Percentiles rank a stretch among this genome's conserved stretches.
Conservation (phyloP, 345 rosid genomes). For the Syzygium grande region DNA sequence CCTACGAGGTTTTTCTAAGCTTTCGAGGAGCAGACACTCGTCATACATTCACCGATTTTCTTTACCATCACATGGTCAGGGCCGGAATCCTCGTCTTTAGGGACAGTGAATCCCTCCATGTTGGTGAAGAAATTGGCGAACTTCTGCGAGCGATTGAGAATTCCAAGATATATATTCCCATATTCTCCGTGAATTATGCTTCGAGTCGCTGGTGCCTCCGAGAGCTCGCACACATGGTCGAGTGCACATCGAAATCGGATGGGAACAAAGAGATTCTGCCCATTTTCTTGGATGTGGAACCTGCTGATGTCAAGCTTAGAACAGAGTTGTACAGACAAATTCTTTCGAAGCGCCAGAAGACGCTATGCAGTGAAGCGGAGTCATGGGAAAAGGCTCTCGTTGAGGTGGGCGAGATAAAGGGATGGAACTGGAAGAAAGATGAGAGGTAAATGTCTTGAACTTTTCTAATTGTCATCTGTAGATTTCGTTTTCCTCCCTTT, state of each 20-base stretch:
- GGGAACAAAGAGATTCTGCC: not conserved
- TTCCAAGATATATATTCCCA: not conserved
- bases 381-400: not conserved
- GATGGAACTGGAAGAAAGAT: not conserved
- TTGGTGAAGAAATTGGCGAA: not conserved
- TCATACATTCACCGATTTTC: not conserved
- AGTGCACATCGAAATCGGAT: not conserved
- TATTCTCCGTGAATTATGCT: not conserved
- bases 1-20: not conserved
- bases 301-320: not conserved
- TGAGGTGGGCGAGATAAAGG: not conserved
- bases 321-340: accelerated
- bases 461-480: not conserved
- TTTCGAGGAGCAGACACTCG: slow-evolving; percentile 21
- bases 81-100: not conserved
- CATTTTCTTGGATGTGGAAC: not conserved
- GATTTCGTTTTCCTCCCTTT: not conserved
- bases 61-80: not conserved
- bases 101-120: not conserved
- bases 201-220: not conserved
- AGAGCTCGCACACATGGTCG: not conserved
- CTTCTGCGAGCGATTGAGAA: not conserved
- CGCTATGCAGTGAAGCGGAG: accelerated
- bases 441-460: not conserved
- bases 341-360: accelerated